Conservation (phyloP, 345 rosid genomes). For the Lepidium aucheri region DNA sequence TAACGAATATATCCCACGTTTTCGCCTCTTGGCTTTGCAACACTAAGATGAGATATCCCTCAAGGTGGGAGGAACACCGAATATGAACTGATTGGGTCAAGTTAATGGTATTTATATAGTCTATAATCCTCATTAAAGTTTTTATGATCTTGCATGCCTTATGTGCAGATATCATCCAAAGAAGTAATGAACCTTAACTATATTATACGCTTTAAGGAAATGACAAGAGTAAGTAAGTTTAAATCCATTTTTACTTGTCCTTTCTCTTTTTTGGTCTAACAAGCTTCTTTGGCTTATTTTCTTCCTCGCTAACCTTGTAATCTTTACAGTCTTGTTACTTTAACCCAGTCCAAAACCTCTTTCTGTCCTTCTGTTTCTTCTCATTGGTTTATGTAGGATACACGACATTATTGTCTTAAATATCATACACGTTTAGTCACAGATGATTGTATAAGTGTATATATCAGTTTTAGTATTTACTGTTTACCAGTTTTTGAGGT, state of each 20-base stretch:
- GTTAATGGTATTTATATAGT: conserved; percentile 20
- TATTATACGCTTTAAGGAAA: conserved; percentile 15
- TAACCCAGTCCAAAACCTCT: background rate
- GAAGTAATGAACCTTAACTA: conserved; percentile 23
- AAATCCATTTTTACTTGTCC: conserved; percentile 4
- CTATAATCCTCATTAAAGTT: background rate
- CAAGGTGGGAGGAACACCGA: conserved; percentile 14
- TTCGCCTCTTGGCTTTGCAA: conserved; percentile 11
- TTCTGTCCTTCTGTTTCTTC: background rate
- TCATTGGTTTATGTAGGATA: conserved; percentile 6
- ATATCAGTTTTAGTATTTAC: background rate
- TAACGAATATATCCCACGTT: conserved; percentile 12
- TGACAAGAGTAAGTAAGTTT: conserved; percentile 18
- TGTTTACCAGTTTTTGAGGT: background rate
- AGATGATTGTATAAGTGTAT: background rate
- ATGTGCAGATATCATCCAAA: conserved; percentile 29
- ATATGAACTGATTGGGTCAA: conserved; percentile 3
- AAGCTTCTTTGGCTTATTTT: conserved; percentile 10
- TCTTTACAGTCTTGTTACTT: background rate
- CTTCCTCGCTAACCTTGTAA: background rate
- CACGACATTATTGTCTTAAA: background rate
- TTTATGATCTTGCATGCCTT: conserved; percentile 19
- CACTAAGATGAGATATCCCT: conserved; percentile 3
- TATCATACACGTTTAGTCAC: background rate
- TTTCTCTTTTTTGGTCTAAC: background rate